Conservation (phyloP, 2,329 filamentous ascomycete genomes). For the Xylaria sp. region DNA sequence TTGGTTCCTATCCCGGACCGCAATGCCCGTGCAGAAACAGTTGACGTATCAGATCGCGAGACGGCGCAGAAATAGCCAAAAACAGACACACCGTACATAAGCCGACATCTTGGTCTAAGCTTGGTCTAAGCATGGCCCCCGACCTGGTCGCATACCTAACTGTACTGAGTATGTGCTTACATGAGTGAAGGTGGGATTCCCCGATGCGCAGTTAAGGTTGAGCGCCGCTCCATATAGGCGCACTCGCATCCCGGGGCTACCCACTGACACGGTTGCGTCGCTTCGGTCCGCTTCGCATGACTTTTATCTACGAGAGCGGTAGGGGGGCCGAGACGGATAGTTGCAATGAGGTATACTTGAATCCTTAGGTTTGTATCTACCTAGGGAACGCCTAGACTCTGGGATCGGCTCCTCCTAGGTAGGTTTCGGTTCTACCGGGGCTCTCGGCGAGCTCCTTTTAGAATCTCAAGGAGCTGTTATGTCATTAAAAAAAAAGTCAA, state of each 20-base stretch:
- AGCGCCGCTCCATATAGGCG: not conserved
- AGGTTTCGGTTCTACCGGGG: not conserved
- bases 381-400: not conserved
- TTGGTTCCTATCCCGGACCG: conserved; percentile 2
- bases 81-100: conserved; percentile 11
- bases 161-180: not conserved
- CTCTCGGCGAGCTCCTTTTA: conserved; percentile 1
- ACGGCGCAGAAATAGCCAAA: conserved; percentile 20
- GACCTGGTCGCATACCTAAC: not conserved
- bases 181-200: not conserved
- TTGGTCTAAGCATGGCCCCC: conserved; percentile 15
- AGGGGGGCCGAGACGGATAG: not conserved
- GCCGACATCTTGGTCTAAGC: conserved; percentile 6
- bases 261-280: not conserved
- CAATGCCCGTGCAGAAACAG: conserved; percentile 16
- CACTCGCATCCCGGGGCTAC: conserved; percentile 3
- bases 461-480: not conserved
- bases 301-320: not conserved
- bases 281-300: not conserved
- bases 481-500: not conserved
- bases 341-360: conserved; percentile 1
- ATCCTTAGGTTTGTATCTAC: not conserved
- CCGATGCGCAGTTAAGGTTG: not conserved
- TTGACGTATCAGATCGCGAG: conserved; percentile 22
- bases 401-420: not conserved